These are phyloP conservation scores for Mucor saturninus DNA, from an alignment of 371 early-diverging fungal genomes.

Conservation along the genomic window DNA sequence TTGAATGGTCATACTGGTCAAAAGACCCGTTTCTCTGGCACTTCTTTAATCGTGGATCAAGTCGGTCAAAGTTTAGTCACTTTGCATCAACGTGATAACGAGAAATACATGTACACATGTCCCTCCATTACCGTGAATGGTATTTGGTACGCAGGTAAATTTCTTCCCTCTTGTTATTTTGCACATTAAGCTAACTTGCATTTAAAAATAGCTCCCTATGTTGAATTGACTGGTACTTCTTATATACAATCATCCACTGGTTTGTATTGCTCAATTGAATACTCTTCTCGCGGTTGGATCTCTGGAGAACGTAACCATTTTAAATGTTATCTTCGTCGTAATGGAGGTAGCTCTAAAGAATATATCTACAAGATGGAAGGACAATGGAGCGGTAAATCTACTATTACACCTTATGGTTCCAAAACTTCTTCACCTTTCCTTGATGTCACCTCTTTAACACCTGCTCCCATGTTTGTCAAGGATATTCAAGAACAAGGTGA, in stretches of 20 bases:
- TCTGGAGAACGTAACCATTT: slow-evolving; percentile 78
- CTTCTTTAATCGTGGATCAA: slow-evolving; percentile 52
- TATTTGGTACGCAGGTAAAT: slow-evolving; percentile 56
- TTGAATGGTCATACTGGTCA: slow-evolving; percentile 75
- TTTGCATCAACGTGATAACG: slow-evolving; percentile 33
- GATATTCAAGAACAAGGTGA: slow-evolving; percentile 62
- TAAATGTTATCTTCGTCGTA: slow-evolving; percentile 57
- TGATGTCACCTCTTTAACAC: slow-evolving; percentile 53
- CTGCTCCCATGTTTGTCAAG: slow-evolving; percentile 42
- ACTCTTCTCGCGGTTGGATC: slow-evolving; percentile 77
- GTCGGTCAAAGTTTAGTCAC: slow-evolving; percentile 45
- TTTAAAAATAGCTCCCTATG: slow-evolving; percentile 54
- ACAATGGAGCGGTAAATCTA: slow-evolving; percentile 69
- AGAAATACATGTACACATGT: slow-evolving; percentile 43
- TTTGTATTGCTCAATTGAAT: slow-evolving; percentile 72
- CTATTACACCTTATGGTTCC: slow-evolving; percentile 48
- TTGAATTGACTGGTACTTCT: slow-evolving; percentile 75
- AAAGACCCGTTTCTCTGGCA: slow-evolving; percentile 52
- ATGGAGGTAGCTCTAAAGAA: slow-evolving; percentile 40
- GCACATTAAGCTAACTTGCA: not conserved
- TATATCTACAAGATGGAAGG: slow-evolving; percentile 67
- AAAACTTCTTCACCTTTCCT: slow-evolving; percentile 56
- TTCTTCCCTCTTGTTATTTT: not conserved
- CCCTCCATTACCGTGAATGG: slow-evolving; percentile 55
- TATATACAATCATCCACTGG: slow-evolving; percentile 71